Base-by-base conservation (phyloP, 176 grass and related monocot species). In the Raddia guianensis region DNA sequence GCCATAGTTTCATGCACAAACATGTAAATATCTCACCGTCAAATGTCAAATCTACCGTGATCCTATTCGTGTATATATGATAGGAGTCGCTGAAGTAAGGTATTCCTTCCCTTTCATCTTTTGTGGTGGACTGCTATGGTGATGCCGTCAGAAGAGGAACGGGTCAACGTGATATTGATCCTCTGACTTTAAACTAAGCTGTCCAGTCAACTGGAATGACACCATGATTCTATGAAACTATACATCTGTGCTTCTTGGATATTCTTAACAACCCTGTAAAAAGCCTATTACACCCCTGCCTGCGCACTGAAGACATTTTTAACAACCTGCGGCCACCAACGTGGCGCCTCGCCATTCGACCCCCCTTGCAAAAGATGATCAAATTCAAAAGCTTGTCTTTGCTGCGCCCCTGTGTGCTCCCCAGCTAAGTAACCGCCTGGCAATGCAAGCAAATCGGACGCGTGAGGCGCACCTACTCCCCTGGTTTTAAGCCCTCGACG, bases 381-480 rank as follows among this genome's bases (percentile, higher is more conserved):
- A 53, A 42, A 81, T 47, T 37, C 73, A 53, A 42, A 81, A 59
- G 37, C 44, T 8, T 50, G 72, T 19, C 53, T 79, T 87, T 83
- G 72, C 75, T 68, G 43, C 76, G 3, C 52, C 52, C 45, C 57
- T 33, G 70, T 70, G 83, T 91, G 92, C 85, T 89, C 7, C 73
- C 74, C 92, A 89, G 89, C 86, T 94, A 89, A 91, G 84, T 94
- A 91, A 91, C 84, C 63, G 27, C 40, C 68, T 70, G 76, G 61
- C 86, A 4, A 81, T 67, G 64, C 54, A 89, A 91, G 66, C 92
- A 74, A 81, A 45, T 33, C 2, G 63, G 35, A 80, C 73, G 57
- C 82, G 78, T 87, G 13, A 27, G 27, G 27, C 9, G n/a, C 86
- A 32, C 69, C 81, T 45, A 18, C 46, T 16, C 46, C 46, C 4